Conservation (phyloP, 331 rosid species). For the Prunus yedoensis region DNA sequence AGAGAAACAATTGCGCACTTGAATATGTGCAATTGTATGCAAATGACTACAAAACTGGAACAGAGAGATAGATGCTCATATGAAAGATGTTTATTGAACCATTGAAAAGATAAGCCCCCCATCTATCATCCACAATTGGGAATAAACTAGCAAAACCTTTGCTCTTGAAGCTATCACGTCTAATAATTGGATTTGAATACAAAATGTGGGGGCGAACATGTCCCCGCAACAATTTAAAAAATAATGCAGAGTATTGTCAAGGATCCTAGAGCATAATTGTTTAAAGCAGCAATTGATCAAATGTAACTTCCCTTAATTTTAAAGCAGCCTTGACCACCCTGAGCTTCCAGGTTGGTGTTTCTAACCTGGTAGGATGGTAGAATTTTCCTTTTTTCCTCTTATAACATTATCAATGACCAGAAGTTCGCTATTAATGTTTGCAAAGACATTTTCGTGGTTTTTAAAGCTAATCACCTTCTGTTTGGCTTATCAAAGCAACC, state of each 20-base stretch:
- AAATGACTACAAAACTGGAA: not conserved
- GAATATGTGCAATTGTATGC: not conserved
- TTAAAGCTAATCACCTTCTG: not conserved
- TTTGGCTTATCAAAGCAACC: not conserved
- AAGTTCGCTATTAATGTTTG: not conserved
- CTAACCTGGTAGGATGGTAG: not conserved
- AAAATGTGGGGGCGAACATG: not conserved
- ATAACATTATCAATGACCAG: not conserved
- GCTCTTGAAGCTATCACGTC: not conserved
- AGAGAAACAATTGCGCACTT: not conserved
- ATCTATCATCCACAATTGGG: not conserved
- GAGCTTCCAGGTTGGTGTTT: not conserved
- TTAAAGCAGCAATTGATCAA: not conserved
- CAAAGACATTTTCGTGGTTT: not conserved
- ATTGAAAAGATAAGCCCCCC: not conserved
- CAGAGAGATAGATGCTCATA: not conserved
- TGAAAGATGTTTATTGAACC: not conserved
- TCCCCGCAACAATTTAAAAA: not conserved
- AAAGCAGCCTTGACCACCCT: not conserved
- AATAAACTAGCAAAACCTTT: not conserved
- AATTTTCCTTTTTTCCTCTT: not conserved
- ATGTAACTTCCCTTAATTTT: not conserved
- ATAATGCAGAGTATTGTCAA: not conserved
- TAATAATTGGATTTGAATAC: not conserved
- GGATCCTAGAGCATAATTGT: not conserved